A percentile compares a stretch with the other conserved stretches of the same genome.
Evolutionary conservation across 1,284 basidiomycete genomes (phyloP).

Genomic region (Erythrobasidium hasegawianum): DNA sequence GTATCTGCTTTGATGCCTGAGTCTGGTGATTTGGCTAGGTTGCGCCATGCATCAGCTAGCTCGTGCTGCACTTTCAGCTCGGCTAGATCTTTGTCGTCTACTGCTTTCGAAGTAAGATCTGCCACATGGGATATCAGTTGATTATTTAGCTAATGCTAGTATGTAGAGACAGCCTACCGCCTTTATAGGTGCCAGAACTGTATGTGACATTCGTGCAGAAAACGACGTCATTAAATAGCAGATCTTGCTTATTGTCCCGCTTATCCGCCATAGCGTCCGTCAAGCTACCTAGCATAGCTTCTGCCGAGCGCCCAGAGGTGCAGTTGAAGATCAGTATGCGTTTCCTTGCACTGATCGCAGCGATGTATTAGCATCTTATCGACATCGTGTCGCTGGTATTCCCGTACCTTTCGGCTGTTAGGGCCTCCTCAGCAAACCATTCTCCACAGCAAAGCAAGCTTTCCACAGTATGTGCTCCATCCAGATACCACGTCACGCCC

Average conservation of each 20-base stretch:
- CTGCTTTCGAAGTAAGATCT: conserved; percentile 71
- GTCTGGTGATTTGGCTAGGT: conserved; percentile 62
- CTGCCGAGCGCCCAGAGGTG: conserved; percentile 80
- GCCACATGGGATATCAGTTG: conserved; percentile 27
- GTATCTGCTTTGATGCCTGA: conserved; percentile 45
- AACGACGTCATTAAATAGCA: conserved; percentile 76
- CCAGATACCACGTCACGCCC: conserved; percentile 76
- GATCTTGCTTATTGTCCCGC: conserved; percentile 4
- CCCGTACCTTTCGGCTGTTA: background rate
- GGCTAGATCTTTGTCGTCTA: conserved; percentile 62
- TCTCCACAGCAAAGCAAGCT: conserved; percentile 79
- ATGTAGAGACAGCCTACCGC: no score
- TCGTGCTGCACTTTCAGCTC: conserved; percentile 71
- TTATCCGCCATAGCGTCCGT: conserved; percentile 42
- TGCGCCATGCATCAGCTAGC: conserved; percentile 69
- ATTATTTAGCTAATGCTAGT: background rate
- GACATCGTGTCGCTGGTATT: no score
- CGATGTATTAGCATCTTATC: no score
- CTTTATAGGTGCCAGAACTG: conserved; percentile 78
- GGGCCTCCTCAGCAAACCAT: conserved; percentile 60
- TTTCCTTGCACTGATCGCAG: conserved; percentile 38
- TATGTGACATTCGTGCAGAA: conserved; percentile 98
- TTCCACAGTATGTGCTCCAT: conserved; percentile 93
- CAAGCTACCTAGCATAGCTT: conserved; percentile 65
- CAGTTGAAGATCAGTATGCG: conserved; percentile 91